Conservation (phyloP, 768 basidiomycete species). For the Boletus subparvulus region DNA sequence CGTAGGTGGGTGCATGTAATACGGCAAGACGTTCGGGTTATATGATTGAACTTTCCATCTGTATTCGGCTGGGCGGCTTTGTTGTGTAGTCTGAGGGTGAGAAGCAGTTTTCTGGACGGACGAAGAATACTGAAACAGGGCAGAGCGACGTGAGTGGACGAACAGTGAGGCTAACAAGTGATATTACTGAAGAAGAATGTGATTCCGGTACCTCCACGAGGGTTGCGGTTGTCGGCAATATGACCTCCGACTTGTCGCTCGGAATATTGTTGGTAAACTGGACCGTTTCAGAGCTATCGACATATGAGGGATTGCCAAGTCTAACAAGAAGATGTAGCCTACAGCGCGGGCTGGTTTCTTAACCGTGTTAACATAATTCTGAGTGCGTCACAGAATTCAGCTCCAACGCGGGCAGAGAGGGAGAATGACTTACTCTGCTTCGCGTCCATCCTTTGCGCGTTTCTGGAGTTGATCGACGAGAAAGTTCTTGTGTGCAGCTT, state of each 20-base stretch:
- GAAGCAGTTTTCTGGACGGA: not conserved
- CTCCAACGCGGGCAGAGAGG: not conserved
- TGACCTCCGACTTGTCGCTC: slow-evolving; percentile 16
- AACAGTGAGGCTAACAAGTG: not conserved
- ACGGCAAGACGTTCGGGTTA: not conserved
- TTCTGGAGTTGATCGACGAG: slow-evolving; percentile 34
- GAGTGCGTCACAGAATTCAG: not conserved
- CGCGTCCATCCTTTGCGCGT: slow-evolving; percentile 42
- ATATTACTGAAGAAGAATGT: slow-evolving; percentile 16
- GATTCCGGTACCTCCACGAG: slow-evolving; percentile 33
- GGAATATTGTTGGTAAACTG: slow-evolving; percentile 14
- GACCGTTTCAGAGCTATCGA: slow-evolving; percentile 14
- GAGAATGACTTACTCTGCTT: slow-evolving; percentile 42
- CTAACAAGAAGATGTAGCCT: slow-evolving; percentile 2
- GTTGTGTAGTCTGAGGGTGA: slow-evolving; percentile 10
- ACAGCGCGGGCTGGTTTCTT: slow-evolving; percentile 14
- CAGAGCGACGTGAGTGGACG: slow-evolving; percentile 4
- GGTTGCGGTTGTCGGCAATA: slow-evolving; percentile 36
- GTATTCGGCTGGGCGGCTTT: not conserved
- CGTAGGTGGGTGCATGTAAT: slow-evolving; percentile 3
- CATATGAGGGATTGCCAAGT: not conserved
- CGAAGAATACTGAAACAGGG: slow-evolving; percentile 13
- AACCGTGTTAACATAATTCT: slow-evolving; percentile 26
- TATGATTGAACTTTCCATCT: slow-evolving; percentile 5
- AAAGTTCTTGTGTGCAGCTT: slow-evolving; percentile 39